These are phyloP conservation scores for Boechera stricta DNA, from an alignment of 345 rosid genomes.

Conservation along the genomic window DNA sequence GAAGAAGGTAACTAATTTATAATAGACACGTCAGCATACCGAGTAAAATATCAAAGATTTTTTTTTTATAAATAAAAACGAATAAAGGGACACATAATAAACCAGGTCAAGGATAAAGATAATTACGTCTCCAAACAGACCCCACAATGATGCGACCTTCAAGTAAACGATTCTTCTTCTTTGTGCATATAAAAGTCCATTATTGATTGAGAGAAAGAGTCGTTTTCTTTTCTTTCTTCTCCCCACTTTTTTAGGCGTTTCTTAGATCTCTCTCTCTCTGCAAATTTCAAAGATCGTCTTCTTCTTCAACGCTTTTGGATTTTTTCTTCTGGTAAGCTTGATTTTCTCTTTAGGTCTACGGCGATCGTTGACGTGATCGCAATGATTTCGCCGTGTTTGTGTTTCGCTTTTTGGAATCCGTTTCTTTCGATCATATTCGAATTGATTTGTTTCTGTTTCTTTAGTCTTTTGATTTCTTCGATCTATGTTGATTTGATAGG, in stretches of 20 bases:
- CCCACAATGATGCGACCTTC: slow-evolving; percentile 33
- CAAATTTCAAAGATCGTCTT: slow-evolving; percentile 4
- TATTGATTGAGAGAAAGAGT: background rate
- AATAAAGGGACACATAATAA: background rate
- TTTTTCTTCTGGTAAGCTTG: slow-evolving; percentile 37
- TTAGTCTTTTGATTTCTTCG: slow-evolving; percentile 10
- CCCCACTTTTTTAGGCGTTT: slow-evolving; percentile 25
- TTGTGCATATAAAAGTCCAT: slow-evolving; percentile 32
- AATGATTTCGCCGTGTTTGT: background rate
- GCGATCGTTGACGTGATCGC: slow-evolving; percentile 28
- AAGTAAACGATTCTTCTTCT: slow-evolving; percentile 43
- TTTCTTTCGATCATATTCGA: background rate
- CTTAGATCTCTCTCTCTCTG: slow-evolving; percentile 10
- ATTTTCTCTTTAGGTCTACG: slow-evolving; percentile 25
- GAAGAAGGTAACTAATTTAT: background rate
- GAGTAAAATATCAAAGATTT: background rate
- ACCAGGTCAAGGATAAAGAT: slow-evolving; percentile 35
- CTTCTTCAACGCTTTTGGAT: slow-evolving; percentile 27
- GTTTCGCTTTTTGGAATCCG: background rate
- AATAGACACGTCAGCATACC: background rate
- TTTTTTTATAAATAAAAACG: too few species aligned
- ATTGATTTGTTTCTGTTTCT: background rate
- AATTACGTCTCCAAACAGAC: slow-evolving; percentile 35
- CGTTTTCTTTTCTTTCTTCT: slow-evolving; percentile 8
- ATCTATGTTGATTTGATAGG: slow-evolving; percentile 22